Evolutionary conservation across 1,284 basidiomycete species (phyloP), one percentile per base, ranked within the genome.

Genomic region (Cutaneotrichosporon dermatis): DNA sequence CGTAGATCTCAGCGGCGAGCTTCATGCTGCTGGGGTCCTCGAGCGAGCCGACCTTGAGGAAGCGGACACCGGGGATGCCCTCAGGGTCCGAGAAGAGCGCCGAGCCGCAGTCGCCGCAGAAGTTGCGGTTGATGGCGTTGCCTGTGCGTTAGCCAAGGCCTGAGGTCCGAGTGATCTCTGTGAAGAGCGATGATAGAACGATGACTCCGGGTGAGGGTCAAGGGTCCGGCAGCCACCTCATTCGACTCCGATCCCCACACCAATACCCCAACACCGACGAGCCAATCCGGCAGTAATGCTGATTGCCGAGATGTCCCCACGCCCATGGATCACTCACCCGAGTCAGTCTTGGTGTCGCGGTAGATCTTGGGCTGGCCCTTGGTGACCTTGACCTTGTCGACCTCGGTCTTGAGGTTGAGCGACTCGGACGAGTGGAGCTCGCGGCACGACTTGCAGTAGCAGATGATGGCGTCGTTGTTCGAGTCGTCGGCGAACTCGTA

Each of bases 101-200:
- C 57, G 65, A 66, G 33, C 65, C 65, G 57, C 70, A 71, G 42
- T 59, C 56, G 4, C 60, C 66, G 55, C 70, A 72, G 53, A 72
- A 72, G 54, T 65, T 49, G 33, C 70, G 59, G 2, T 48, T 59
- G 13, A 68, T 65, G 10, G 62, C 45, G 25, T 63, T 62, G 34
- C 70, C 70, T 25, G 64, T 56, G 3, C 25, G 25, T 25, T 25
- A 25, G 25, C 25, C 2, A 25, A 2, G 25, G 25, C 25, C 25
- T 25, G 25, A 25, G 25, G 25, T 25, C 25, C 25, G 3, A 25
- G 3, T 25, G 25, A 25, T 25, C 25, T 25, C 25, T 2, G 25
- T 25, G 25, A 3, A 25, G 25, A 3, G 2, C 25, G 2, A 25
- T 25, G 25, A 25, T 25, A 25, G 25, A 3, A 25, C 3, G 25